These are phyloP conservation scores for Aspergillus thermomutatus DNA, from an alignment of 2,329 filamentous ascomycete genomes.

Conservation along the genomic window DNA sequence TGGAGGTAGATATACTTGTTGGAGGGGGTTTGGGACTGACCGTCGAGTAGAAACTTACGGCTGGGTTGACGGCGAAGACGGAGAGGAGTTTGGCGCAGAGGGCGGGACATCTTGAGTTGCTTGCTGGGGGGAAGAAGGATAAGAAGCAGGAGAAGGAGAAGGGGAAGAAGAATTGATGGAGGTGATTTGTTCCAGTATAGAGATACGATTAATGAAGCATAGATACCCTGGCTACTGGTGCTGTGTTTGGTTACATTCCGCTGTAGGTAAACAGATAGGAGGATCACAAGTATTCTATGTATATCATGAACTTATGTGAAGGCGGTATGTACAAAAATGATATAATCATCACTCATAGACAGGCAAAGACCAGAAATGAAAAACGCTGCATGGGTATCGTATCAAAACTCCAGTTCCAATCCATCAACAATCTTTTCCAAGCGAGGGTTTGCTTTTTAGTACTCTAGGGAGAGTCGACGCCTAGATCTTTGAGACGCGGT, in stretches of 20 bases:
- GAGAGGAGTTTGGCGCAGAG: constrained; percentile 64
- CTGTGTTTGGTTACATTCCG: not conserved
- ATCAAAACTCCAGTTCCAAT: constrained; percentile 28
- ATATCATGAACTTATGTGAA: not conserved
- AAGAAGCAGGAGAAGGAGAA: constrained; percentile 39
- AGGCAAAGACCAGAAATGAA: constrained; percentile 12
- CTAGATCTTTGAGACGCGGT: constrained; percentile 26
- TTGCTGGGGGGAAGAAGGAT: constrained; percentile 65
- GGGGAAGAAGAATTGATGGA: constrained; percentile 23
- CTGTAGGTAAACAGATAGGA: not conserved
- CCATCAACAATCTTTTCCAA: constrained; percentile 11
- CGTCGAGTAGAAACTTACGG: constrained; percentile 53
- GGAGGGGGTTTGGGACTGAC: constrained; percentile 18
- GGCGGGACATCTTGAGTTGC: constrained; percentile 67
- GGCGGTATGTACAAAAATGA: constrained; percentile 3
- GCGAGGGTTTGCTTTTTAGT: not conserved
- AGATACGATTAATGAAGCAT: constrained; percentile 12
- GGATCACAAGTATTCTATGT: not conserved
- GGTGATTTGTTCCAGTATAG: not conserved
- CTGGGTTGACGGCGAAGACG: constrained; percentile 62
- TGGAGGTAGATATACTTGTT: constrained; percentile 2
- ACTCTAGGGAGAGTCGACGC: not conserved
- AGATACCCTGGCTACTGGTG: constrained; percentile 11
- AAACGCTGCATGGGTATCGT: constrained; percentile 33
- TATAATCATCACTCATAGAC: constrained; percentile 25